Conservation (phyloP, 176 grass and related monocot species). For the Rhynchospora pubera region DNA sequence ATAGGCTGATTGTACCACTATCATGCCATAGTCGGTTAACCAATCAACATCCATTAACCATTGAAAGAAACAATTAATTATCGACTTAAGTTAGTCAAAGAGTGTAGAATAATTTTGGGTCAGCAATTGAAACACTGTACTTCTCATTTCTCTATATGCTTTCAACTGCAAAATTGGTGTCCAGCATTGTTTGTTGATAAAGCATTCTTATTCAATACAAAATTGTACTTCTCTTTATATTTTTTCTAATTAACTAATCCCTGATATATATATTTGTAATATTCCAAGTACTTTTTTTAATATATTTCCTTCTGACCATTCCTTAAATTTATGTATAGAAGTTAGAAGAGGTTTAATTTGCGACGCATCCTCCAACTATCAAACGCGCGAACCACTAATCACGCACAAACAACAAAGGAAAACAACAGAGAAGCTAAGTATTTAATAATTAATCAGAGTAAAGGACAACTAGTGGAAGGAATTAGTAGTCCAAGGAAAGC, state of each 20-base stretch:
- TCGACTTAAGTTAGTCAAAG: constrained; percentile 8
- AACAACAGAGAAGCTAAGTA: not conserved
- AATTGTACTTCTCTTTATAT: not conserved
- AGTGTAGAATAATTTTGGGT: not conserved
- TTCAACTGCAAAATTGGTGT: not conserved
- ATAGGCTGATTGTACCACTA: not conserved
- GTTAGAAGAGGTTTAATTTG: not conserved
- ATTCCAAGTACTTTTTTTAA: not conserved
- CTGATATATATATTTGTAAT: not conserved
- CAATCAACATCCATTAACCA: constrained; percentile 20
- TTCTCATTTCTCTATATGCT: not conserved
- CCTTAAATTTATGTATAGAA: not conserved
- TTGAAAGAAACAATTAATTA: constrained; percentile 16
- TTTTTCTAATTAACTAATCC: not conserved
- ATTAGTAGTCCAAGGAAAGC: not conserved
- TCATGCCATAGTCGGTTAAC: not conserved
- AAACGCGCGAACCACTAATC: not conserved
- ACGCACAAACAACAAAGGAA: constrained; percentile 3
- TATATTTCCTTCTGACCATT: not conserved
- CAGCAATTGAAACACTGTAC: not conserved
- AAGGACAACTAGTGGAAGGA: not conserved
- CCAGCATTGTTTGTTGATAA: not conserved
- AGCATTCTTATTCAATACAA: not conserved
- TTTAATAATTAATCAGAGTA: not conserved
- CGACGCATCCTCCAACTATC: not conserved